These are phyloP conservation scores for Onygenales sp. DNA, from an alignment of 2,329 filamentous ascomycete genomes.

Conservation along the genomic window DNA sequence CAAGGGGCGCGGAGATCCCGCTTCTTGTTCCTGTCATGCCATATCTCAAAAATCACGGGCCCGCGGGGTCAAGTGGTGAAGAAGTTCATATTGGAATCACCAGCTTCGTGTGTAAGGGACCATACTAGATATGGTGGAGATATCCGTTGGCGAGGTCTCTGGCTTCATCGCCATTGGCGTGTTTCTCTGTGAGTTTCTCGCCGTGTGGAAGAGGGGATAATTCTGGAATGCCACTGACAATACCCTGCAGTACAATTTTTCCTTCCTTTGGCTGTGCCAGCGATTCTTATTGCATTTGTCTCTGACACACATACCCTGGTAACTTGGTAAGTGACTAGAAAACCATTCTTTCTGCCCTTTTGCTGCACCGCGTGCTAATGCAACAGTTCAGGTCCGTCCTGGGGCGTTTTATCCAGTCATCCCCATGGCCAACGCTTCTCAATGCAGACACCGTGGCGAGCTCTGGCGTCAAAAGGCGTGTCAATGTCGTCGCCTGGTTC, in stretches of 20 bases:
- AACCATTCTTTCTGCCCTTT: neutral
- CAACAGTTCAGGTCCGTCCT: slow-evolving; percentile 24
- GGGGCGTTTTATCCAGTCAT: slow-evolving; percentile 26
- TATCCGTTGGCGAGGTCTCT: slow-evolving; percentile 29
- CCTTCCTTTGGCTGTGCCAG: slow-evolving; percentile 25
- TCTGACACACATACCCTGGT: slow-evolving; percentile 24
- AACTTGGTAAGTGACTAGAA: slow-evolving; percentile 11
- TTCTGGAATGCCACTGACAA: neutral
- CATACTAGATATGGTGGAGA: slow-evolving; percentile 1
- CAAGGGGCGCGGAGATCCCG: no score
- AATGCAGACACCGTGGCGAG: slow-evolving; percentile 26
- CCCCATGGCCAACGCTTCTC: slow-evolving; percentile 36
- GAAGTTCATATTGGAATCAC: no score
- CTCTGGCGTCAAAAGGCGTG: slow-evolving; percentile 20
- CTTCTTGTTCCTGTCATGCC: no score
- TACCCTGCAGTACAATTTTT: slow-evolving; percentile 24
- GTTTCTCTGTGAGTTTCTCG: slow-evolving; percentile 17
- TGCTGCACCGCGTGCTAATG: neutral
- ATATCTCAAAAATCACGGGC: no score
- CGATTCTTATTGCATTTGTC: slow-evolving; percentile 28
- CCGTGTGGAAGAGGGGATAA: neutral
- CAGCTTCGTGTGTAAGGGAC: neutral
- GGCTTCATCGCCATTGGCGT: slow-evolving; percentile 30
- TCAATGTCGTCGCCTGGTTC: slow-evolving; percentile 17
- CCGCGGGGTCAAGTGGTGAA: no score